Percentiles rank a stretch among this genome's conserved stretches.
phyloP scores from a whole-genome alignment of 495 filamentous ascomycete genomes.

The Coniosporium apollinis region DNA sequence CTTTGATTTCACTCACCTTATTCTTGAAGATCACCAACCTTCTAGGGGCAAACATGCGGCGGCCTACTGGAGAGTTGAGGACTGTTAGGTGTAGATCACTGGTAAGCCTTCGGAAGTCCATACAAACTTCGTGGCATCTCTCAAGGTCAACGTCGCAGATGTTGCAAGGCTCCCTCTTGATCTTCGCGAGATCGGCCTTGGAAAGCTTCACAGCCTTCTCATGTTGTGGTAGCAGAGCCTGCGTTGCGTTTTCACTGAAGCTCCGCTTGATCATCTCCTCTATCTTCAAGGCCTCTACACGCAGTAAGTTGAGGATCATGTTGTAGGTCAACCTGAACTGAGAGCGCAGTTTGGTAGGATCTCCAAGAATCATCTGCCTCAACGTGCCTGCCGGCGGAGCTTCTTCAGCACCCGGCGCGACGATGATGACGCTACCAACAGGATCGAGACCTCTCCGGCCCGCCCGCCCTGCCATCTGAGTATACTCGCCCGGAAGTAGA shows the following conservation, averaged over 20 bases:
- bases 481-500: conserved; percentile 87
- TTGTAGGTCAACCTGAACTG: conserved; percentile 98
- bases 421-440: conserved; percentile 86
- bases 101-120: conserved; percentile 59
- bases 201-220: conserved; percentile 89
- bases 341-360: conserved; percentile 85
- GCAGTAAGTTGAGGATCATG: conserved; percentile 93
- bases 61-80: conserved; percentile 57
- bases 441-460: conserved; percentile 83
- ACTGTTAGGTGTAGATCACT: conserved; percentile 55
- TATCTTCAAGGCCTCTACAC: conserved; percentile 93
- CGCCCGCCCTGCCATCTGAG: conserved; percentile 94
- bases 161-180: conserved; percentile 70
- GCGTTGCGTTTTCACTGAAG: conserved; percentile 97
- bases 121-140: conserved; percentile 58
- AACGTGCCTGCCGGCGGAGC: conserved; percentile 69
- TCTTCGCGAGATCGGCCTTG: conserved; percentile 73
- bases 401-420: conserved; percentile 66
- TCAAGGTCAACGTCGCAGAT: conserved; percentile 70
- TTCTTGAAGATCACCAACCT: conserved; percentile 58
- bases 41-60: conserved; percentile 55
- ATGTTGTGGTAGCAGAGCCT: conserved; percentile 84
- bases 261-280: conserved; percentile 99
- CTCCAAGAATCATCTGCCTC: conserved; percentile 86
- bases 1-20: too few relatives aligned